Percentiles rank a stretch among this genome's conserved stretches.
These are phyloP conservation scores for Penicillium mononematosum DNA, from an alignment of 495 filamentous ascomycete species.

Conservation along the genomic window DNA sequence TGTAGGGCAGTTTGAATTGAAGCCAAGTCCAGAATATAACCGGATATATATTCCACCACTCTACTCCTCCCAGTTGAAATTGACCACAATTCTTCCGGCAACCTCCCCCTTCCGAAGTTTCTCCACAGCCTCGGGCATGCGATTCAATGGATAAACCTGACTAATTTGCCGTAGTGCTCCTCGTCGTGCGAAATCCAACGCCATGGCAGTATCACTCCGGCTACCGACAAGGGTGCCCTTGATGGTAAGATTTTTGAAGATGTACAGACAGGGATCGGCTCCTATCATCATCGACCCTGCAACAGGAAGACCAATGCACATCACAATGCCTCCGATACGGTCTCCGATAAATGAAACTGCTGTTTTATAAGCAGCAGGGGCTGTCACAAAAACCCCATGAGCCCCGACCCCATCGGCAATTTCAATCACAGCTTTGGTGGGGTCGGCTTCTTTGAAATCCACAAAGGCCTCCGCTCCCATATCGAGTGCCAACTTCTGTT, in stretches of 20 bases:
- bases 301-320: conserved; percentile 45
- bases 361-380: conserved; percentile 46
- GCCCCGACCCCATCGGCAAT: conserved; percentile 47
- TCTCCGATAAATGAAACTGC: conserved; percentile 38
- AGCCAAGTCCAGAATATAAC: background rate
- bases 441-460: conserved; percentile 44
- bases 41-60: background rate
- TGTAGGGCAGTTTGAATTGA: background rate
- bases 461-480: conserved; percentile 55
- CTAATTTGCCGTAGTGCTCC: conserved; percentile 45
- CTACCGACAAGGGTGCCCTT: conserved; percentile 50
- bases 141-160: conserved; percentile 41
- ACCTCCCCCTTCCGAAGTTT: conserved; percentile 43
- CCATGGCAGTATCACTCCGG: conserved; percentile 42
- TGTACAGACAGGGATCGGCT: conserved; percentile 41
- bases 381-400: conserved; percentile 53
- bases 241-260: conserved; percentile 45
- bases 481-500: conserved; percentile 38
- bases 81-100: conserved; percentile 49
- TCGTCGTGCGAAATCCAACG: conserved; percentile 48
- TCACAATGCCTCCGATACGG: conserved; percentile 43
- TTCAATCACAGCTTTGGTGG: conserved; percentile 39
- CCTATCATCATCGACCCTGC: conserved; percentile 35
- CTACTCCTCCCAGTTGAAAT: conserved; percentile 43
- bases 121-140: conserved; percentile 40